Conservation (phyloP, 345 rosid genomes). For the Mallotus nudiflorus region DNA sequence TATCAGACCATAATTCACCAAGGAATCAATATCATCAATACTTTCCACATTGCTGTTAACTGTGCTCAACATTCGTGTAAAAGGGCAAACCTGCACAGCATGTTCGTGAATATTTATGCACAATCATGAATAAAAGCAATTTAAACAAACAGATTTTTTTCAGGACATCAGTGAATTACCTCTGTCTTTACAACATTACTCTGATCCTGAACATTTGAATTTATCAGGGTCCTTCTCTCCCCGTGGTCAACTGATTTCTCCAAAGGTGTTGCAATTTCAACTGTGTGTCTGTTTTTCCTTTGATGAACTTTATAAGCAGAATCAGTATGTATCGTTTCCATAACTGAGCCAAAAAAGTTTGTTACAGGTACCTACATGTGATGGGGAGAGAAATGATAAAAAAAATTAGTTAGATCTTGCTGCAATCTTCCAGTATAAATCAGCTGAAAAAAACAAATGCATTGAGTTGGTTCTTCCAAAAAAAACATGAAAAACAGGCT, state of each 20-base stretch:
- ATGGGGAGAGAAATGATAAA: slow-evolving; percentile 18
- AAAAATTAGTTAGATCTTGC: not conserved
- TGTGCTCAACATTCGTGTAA: slow-evolving; percentile 32
- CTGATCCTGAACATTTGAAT: slow-evolving; percentile 23
- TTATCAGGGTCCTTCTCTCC: slow-evolving; percentile 27
- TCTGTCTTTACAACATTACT: slow-evolving; percentile 24
- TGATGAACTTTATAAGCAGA: slow-evolving; percentile 53
- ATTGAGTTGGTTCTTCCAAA: not conserved
- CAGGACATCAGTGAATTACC: slow-evolving; percentile 29
- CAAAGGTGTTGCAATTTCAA: slow-evolving; percentile 26
- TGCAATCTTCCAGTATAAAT: not conserved
- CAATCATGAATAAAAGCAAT: not conserved
- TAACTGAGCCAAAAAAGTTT: slow-evolving; percentile 92
- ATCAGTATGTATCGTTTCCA: slow-evolving; percentile 89
- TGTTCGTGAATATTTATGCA: slow-evolving; percentile 2
- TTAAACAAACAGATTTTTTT: not conserved
- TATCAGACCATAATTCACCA: slow-evolving; percentile 61
- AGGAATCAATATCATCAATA: slow-evolving; percentile 49
- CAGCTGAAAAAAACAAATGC: not conserved
- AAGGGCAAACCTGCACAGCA: slow-evolving; percentile 57
- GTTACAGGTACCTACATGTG: slow-evolving; percentile 89
- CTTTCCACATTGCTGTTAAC: slow-evolving; percentile 39
- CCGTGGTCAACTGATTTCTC: slow-evolving; percentile 33
- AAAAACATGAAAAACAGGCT: not conserved
- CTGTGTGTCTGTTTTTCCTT: slow-evolving; percentile 33